Evolutionary conservation across 129 eudicot species (phyloP), one percentile per base, ranked within the genome.

Genomic region (Deinandra increscens): DNA sequence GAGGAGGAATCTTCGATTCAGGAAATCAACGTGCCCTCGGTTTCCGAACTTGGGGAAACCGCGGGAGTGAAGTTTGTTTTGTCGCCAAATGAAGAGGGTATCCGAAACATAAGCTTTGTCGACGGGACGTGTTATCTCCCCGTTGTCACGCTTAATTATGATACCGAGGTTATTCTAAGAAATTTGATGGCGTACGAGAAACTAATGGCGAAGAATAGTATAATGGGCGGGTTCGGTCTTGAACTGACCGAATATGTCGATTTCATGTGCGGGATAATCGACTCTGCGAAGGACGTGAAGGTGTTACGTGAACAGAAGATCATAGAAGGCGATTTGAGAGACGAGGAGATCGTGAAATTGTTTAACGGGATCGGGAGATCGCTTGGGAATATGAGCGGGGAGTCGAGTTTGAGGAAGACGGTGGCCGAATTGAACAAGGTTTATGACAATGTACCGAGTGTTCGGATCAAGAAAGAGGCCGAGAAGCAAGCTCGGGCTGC

Each of bases 181-280:
- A 87, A 84, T 71, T 55, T 83, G 74, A 75, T 81, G 18, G 89
- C 83, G 0, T 87, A 78, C 26, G 81, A 63, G 51, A 17, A 61
- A 0, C 44, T 81, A 11, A 75, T 61, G 51, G 55, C 87, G 18
- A 62, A 70, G 6, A 68, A 76, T 10, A 76, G 80, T 31, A 29
- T 54, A 3, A 61, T 36, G 31, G 61, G 39, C 15, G 77, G 62
- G 10, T 71, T 46, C 3, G 60, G 60, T 9, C 77, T 73, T 15
- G 87, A 79, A 17, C 65, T 85, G 7, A 73, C 73, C 6, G 72
- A 80, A 12, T 83, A 83, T 17, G 80, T 82, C 1, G 84, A 84
- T 50, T 56, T 87, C 67, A 84, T 87, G 93, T 66, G 79, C 41
- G 93, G 93, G 49, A 79, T 87, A 8, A 77, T 87, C 2, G 88